Conservation (phyloP, 495 filamentous ascomycete genomes). For the Penicillium pulvis region DNA sequence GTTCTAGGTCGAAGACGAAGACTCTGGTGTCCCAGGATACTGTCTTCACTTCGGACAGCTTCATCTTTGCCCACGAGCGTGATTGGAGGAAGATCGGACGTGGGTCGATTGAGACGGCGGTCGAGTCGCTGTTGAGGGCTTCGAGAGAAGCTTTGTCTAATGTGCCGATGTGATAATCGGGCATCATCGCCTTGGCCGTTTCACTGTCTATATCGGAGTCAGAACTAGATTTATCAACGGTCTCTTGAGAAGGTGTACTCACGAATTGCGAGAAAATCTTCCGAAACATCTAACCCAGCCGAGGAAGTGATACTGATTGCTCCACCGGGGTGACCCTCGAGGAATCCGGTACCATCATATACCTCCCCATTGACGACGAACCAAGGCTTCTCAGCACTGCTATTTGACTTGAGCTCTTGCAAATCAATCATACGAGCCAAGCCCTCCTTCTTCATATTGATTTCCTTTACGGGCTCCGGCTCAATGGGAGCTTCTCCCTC, state of each 20-base stretch:
- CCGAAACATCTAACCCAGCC: constrained; percentile 82
- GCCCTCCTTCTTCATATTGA: constrained; percentile 78
- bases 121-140: constrained; percentile 43
- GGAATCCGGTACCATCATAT: constrained; percentile 83
- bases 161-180: constrained; percentile 81
- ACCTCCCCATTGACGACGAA: constrained; percentile 92
- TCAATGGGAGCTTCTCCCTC: constrained; percentile 56
- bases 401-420: constrained; percentile 73
- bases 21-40: constrained; percentile 83
- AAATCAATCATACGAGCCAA: constrained; percentile 64
- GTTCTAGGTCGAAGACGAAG: constrained; percentile 80
- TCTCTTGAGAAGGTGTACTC: constrained; percentile 37
- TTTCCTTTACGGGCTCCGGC: constrained; percentile 57
- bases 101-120: constrained; percentile 35
- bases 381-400: constrained; percentile 71
- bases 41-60: constrained; percentile 62
- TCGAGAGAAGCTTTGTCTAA: constrained; percentile 60
- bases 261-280: constrained; percentile 96
- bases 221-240: neutral
- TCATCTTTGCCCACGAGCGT: constrained; percentile 69
- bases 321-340: constrained; percentile 87
- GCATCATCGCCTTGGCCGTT: constrained; percentile 93
- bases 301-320: constrained; percentile 84
- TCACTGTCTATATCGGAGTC: constrained; percentile 66
- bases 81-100: constrained; percentile 69